Evolutionary conservation across 805 yeast species (phyloP).

Genomic region (Metschnikowia borealis): DNA sequence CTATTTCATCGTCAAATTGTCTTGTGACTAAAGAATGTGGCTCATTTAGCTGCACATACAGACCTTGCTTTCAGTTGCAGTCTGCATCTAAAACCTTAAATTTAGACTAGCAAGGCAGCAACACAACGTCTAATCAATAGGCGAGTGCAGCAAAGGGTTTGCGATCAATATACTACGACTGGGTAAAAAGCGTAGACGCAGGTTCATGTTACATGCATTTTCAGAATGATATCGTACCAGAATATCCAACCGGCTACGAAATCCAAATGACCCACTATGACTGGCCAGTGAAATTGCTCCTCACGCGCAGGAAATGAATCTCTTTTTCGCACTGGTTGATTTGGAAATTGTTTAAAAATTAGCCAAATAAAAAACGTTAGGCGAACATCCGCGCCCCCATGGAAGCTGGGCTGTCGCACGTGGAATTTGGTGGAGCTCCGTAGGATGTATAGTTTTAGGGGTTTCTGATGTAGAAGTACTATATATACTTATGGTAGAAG

Average conservation of each 20-base stretch:
- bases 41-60: background rate
- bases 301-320: background rate
- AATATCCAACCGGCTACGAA: background rate
- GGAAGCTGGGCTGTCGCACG: background rate
- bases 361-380: background rate
- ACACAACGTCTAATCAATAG: background rate
- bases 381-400: background rate
- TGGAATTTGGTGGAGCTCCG: background rate
- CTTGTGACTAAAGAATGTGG: background rate
- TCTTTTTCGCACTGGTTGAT: background rate
- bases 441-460: background rate
- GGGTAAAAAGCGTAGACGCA: background rate
- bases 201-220: background rate
- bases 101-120: background rate
- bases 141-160: background rate
- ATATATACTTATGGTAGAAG: background rate
- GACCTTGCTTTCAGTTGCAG: background rate
- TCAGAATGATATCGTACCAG: background rate
- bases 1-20: no score
- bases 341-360: background rate
- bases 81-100: background rate
- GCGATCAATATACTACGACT: background rate
- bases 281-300: background rate
- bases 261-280: background rate
- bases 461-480: background rate